Evolutionary conservation across 2,329 filamentous ascomycete species (phyloP).

Genomic region (Phialophora tarda): DNA sequence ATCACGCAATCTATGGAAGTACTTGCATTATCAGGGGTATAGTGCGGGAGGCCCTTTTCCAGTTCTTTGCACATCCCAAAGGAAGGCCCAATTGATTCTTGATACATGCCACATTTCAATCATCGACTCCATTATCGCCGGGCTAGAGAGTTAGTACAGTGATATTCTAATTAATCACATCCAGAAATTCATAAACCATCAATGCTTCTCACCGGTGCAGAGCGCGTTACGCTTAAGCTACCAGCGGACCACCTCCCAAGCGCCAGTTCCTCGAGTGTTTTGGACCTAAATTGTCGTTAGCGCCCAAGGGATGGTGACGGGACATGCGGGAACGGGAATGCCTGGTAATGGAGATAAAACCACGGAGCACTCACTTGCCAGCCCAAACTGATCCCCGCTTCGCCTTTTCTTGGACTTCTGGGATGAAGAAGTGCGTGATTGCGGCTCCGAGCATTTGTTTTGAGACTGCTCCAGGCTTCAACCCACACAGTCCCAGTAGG

Average conservation of each 20-base stretch:
- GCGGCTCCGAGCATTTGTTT: conserved; percentile 49
- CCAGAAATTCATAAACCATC: conserved; percentile 8
- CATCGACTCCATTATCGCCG: conserved; percentile 10
- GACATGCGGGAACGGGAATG: neutral
- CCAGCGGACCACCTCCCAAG: conserved; percentile 46
- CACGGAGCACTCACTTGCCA: conserved; percentile 32
- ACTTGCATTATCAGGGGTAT: neutral
- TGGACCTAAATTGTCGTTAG: conserved; percentile 13
- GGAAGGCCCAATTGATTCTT: neutral
- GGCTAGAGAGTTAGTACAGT: conserved; percentile 3
- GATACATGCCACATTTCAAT: conserved; percentile 2
- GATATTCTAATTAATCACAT: neutral
- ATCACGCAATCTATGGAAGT: neutral
- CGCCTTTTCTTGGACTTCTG: conserved; percentile 45
- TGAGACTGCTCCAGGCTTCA: no score
- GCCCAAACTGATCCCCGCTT: conserved; percentile 42
- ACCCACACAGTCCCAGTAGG: no score
- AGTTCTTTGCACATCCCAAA: neutral
- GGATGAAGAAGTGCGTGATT: conserved; percentile 51
- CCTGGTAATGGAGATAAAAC: neutral
- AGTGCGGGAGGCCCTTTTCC: neutral
- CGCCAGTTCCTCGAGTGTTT: conserved; percentile 49
- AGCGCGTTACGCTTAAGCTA: conserved; percentile 40
- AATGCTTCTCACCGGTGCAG: conserved; percentile 9
- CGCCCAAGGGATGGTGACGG: no score